A percentile compares a stretch with the other conserved stretches of the same genome.
Evolutionary conservation across 179 eudicot species (phyloP).

Genomic region (Patellifolia procumbens): DNA sequence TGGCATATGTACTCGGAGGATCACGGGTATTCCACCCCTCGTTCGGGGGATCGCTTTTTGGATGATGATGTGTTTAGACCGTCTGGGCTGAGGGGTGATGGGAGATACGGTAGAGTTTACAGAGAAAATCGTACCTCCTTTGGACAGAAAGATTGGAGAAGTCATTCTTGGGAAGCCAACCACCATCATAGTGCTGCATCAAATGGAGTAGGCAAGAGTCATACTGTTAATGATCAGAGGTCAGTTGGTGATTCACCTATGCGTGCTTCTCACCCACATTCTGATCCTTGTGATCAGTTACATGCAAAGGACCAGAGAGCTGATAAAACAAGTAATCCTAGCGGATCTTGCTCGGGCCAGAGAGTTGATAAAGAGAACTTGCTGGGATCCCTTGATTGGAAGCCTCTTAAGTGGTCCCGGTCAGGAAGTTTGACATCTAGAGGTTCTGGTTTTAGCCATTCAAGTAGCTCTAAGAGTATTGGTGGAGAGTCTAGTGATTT

Average conservation of each 20-base stretch:
- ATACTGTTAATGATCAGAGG: slow-evolving; percentile 40
- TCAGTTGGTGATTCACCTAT: slow-evolving; percentile 41
- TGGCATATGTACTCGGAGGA: slow-evolving; percentile 68
- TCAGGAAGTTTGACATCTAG: slow-evolving; percentile 77
- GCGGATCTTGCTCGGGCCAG: slow-evolving; percentile 41
- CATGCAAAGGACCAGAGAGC: slow-evolving; percentile 50
- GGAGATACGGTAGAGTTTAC: slow-evolving; percentile 52
- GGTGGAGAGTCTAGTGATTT: slow-evolving; percentile 52
- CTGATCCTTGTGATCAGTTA: slow-evolving; percentile 48
- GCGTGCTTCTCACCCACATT: slow-evolving; percentile 49
- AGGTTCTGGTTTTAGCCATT: slow-evolving; percentile 69
- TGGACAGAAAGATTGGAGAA: slow-evolving; percentile 62
- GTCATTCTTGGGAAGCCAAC: slow-evolving; percentile 44
- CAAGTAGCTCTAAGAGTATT: slow-evolving; percentile 68
- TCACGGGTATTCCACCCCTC: slow-evolving; percentile 54
- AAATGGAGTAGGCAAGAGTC: slow-evolving; percentile 46
- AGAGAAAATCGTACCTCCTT: slow-evolving; percentile 53
- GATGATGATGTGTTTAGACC: slow-evolving; percentile 57
- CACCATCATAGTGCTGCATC: slow-evolving; percentile 40
- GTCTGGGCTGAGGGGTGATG: slow-evolving; percentile 56
- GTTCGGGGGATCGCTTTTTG: slow-evolving; percentile 51
- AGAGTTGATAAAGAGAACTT: slow-evolving; percentile 54
- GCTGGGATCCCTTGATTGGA: slow-evolving; percentile 66
- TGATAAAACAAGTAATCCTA: slow-evolving; percentile 46
- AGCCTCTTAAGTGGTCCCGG: slow-evolving; percentile 81